Conservation (phyloP, 371 early-diverging fungal genomes). For the Mucor ambiguus region DNA sequence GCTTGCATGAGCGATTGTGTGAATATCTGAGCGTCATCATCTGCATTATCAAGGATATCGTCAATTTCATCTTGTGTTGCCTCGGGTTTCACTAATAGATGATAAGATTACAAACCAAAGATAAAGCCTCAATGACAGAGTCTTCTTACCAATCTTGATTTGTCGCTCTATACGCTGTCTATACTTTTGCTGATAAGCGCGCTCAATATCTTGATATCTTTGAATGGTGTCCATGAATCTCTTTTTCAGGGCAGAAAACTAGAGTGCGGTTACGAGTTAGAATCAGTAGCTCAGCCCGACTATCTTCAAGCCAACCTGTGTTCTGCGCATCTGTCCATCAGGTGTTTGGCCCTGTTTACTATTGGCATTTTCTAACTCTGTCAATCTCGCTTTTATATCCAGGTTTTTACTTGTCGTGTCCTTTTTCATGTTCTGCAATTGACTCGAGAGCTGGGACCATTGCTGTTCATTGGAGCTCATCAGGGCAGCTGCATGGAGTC, state of each 20-base stretch:
- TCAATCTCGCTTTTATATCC: slow-evolving; percentile 32
- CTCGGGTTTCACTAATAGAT: slow-evolving; percentile 69
- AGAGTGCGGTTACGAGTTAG: not conserved
- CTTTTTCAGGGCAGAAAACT: slow-evolving; percentile 39
- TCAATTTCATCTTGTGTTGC: slow-evolving; percentile 79
- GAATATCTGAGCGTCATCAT: slow-evolving; percentile 72
- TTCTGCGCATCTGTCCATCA: slow-evolving; percentile 36
- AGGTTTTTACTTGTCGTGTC: slow-evolving; percentile 35
- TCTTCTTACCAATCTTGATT: slow-evolving; percentile 67
- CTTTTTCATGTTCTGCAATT: slow-evolving; percentile 34
- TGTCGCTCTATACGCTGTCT: slow-evolving; percentile 79
- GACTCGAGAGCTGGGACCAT: slow-evolving; percentile 25
- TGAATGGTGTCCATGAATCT: slow-evolving; percentile 80
- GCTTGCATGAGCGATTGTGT: slow-evolving; percentile 72
- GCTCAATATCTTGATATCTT: slow-evolving; percentile 76
- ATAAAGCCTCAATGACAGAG: not conserved
- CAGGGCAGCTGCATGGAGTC: slow-evolving; percentile 34
- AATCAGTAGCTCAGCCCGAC: not conserved
- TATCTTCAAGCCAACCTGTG: slow-evolving; percentile 26
- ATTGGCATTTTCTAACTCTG: slow-evolving; percentile 36
- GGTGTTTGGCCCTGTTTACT: slow-evolving; percentile 21
- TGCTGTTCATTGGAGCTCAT: slow-evolving; percentile 45
- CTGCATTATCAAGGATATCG: slow-evolving; percentile 63
- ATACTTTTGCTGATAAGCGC: slow-evolving; percentile 75
- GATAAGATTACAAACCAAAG: not conserved